Base-by-base conservation (phyloP, 169 alveolate genomes). In the Plasmodium sp. region DNA sequence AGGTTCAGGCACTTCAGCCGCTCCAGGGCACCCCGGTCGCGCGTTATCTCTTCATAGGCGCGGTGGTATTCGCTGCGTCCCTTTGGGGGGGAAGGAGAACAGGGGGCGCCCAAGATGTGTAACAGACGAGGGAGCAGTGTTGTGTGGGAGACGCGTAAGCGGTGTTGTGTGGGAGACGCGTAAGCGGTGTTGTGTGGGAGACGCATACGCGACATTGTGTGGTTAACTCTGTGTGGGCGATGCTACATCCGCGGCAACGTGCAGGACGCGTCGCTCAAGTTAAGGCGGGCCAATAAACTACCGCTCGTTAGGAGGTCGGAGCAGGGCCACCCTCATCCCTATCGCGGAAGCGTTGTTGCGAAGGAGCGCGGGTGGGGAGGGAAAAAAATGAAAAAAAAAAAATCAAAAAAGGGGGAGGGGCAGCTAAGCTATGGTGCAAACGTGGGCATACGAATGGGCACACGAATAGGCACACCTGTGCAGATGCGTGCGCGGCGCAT, bases 11-110 rank as follows among this genome's bases (percentile, higher is more conserved):
- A 39, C 18, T 54, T 79, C 33, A 88, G 51, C 34, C 33, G 75
- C 72, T 77, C 94, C 48, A 88, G 54, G 7, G 14, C 31, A 58
- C 72, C 45, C 16, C 74, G 71, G 12, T 34, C 48, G 7, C 43
- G 18, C 34, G 79, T 88, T 36, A 88, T 79, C 39, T 88, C 72
- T 79, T 77, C 75, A 77, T 80, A 88, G n/a, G 27, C 39, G 22
- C 43, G 33, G n/a, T 88, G 90, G 73, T 45, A 88, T 41, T 77
- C 83, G 45, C 34, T 88, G 31, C 51, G 72, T 54, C 94, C 94
- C 94, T 88, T 88, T 45, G 36, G 34, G 16, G 39, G 45, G 71
- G 31, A 56, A 33, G 27, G 34, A 16, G 2, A 51, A 51, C 62
- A 81, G 41, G 12, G 14, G 39, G 12, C 5, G 14, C 58, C 58